phyloP scores from a whole-genome alignment of 306 rosid species.

The Vigna hirtella region DNA sequence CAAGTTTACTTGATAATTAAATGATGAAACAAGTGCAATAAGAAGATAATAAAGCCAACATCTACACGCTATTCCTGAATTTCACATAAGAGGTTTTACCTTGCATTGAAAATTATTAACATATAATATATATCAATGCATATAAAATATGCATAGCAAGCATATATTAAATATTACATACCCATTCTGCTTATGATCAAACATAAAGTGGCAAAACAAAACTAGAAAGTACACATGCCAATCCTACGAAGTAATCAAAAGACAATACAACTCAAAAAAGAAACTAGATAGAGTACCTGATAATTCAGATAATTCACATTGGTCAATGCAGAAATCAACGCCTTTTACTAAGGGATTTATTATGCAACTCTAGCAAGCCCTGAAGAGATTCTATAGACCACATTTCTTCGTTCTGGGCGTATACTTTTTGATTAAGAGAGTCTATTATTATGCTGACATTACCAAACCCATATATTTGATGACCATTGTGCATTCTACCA shows the following conservation, averaged over 20 bases:
- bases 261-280: background rate
- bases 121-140: background rate
- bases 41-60: slow-evolving; percentile 10
- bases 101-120: background rate
- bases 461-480: slow-evolving; percentile 87
- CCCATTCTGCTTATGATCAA: background rate
- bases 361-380: slow-evolving; percentile 74
- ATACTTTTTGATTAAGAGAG: slow-evolving; percentile 66
- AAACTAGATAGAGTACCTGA: slow-evolving; percentile 37
- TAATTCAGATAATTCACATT: slow-evolving; percentile 36
- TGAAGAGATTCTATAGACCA: slow-evolving; percentile 81
- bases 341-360: slow-evolving; percentile 53
- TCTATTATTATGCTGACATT: slow-evolving; percentile 77
- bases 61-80: background rate
- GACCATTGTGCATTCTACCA: slow-evolving; percentile 80
- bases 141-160: background rate
- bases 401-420: slow-evolving; percentile 73
- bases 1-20: slow-evolving; percentile 4
- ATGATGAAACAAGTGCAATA: slow-evolving; percentile 17
- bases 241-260: slow-evolving; percentile 2
- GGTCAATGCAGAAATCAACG: slow-evolving; percentile 42
- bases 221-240: background rate
- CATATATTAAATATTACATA: background rate
- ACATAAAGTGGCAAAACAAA: slow-evolving; percentile 12
- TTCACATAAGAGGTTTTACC: background rate